Percentiles rank a stretch among this genome's conserved stretches.
Conservation (phyloP, 2,329 filamentous ascomycete species). For the Talaromyces sp. region DNA sequence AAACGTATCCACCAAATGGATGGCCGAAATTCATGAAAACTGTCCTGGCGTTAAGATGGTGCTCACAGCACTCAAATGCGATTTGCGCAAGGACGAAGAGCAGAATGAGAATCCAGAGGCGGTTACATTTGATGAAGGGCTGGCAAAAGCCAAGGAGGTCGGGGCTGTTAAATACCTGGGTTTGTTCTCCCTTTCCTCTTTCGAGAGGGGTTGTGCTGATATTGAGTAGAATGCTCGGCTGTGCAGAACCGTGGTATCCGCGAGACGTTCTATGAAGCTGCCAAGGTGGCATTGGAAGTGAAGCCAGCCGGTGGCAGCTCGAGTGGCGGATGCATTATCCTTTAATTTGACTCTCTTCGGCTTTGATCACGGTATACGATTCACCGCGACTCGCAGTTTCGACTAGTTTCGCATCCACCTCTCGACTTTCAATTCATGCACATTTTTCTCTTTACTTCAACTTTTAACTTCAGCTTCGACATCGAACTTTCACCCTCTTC, state of each 20-base stretch:
- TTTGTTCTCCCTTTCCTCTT: conserved; percentile 35
- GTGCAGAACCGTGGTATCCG: conserved; percentile 98
- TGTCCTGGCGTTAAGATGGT: conserved; percentile 94
- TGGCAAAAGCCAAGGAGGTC: conserved; percentile 87
- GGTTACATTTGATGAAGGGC: conserved; percentile 86
- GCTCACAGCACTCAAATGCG: conserved; percentile 93
- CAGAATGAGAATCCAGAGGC: conserved; percentile 61
- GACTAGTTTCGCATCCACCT: not conserved
- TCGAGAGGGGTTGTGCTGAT: not conserved
- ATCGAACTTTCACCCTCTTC: not conserved
- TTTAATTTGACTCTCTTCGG: conserved; percentile 24
- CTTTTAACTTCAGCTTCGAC: not conserved
- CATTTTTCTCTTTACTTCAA: conserved; percentile 11
- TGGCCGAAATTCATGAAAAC: conserved; percentile 96
- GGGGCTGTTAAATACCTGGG: conserved; percentile 87
- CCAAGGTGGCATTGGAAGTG: conserved; percentile 74
- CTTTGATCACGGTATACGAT: conserved; percentile 1
- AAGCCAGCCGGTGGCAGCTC: conserved; percentile 39
- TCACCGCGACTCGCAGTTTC: not conserved
- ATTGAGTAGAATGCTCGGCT: conserved; percentile 77
- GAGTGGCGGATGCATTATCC: conserved; percentile 36
- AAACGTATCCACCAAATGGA: conserved; percentile 98
- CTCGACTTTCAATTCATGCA: conserved; percentile 14
- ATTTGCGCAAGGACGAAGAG: conserved; percentile 77
- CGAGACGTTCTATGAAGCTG: conserved; percentile 96